Base-by-base conservation (phyloP, 2,329 filamentous ascomycete genomes). In the Epichloe glyceriae region DNA sequence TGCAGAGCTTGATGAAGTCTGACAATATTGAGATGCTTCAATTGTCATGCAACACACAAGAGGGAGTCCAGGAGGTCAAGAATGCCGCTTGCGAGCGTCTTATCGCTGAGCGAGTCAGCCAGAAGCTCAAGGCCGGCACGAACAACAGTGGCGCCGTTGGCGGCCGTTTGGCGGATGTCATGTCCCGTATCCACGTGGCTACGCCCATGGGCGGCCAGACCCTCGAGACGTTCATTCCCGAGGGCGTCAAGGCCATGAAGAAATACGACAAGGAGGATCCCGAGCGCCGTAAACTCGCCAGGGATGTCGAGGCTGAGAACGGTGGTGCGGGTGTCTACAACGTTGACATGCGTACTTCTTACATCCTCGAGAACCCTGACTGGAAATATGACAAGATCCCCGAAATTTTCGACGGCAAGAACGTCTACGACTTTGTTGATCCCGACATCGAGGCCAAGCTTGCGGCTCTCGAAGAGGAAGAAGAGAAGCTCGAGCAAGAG, bases 331-430 rank as follows among this genome's bases (percentile, higher is more conserved):
- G 94, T 71, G 93, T 98, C 46, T 97, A 86, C 80, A 97, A 88
- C 67, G 82, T 96, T 61, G 88, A 98, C 64, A 78, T 97, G 62
- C 86, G 88, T 67, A 81, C 88, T 64, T 86, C 93, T 63, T 98
- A 95, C 68, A 70, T 89, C 15, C 82, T 97, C 55, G 88, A 86
- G 56, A 81, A 96, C 65, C 80, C 85, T 41, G 88, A 93, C 52
- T 97, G 93, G 93, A 95, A 95, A 68, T 80, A 95, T 66, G 94
- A 98, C 73, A 88, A 86, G 70, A 86, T 97, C 50, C 93, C 93
- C 34, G 93, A 98, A 70, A 77, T 96, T 46, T 86, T 90, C 68
- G 83, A 97, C 64, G 93, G 93, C 68, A 90, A 91, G 78, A 98
- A 98, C 67, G 87, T 98, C 52, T 93, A 91, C 72, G 93, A 98